Evolutionary conservation across 2,329 filamentous ascomycete genomes (phyloP).

Genomic region (Laburnicola sp.): DNA sequence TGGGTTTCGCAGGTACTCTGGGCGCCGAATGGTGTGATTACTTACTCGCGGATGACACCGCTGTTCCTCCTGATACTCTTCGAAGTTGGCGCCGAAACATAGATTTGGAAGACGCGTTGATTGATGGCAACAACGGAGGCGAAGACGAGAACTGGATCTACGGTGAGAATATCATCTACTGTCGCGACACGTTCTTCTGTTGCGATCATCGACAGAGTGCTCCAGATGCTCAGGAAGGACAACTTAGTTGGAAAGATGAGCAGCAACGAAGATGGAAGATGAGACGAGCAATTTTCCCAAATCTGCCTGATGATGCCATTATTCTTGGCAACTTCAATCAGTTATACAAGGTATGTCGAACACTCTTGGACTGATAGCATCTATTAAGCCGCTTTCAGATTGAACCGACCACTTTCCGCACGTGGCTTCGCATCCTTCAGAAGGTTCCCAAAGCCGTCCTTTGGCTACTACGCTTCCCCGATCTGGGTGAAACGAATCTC

Average conservation of each 20-base stretch:
- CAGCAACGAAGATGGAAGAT: conserved; percentile 82
- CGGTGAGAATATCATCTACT: conserved; percentile 94
- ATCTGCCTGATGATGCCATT: conserved; percentile 76
- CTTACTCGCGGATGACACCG: conserved; percentile 84
- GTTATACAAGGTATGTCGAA: conserved; percentile 79
- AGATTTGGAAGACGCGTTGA: conserved; percentile 67
- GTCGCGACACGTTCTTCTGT: conserved; percentile 94
- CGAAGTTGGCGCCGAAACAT: conserved; percentile 77
- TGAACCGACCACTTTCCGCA: conserved; percentile 93
- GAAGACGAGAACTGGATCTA: conserved; percentile 86
- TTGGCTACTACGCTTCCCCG: conserved; percentile 94
- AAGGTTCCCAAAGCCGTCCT: conserved; percentile 84
- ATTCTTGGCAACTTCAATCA: conserved; percentile 99
- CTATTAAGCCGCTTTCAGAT: conserved; percentile 63
- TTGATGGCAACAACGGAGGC: conserved; percentile 67
- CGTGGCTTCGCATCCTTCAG: conserved; percentile 89
- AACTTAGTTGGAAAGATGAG: conserved; percentile 80
- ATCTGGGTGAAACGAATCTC: conserved; percentile 85
- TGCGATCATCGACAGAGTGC: conserved; percentile 95
- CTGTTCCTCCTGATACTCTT: conserved; percentile 79
- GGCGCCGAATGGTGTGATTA: conserved; percentile 99
- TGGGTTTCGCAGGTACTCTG: conserved; percentile 95
- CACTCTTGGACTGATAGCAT: not conserved
- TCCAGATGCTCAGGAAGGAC: conserved; percentile 65
- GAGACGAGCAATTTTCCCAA: conserved; percentile 89